These are phyloP conservation scores for Tricholoma sp. DNA, from an alignment of 768 basidiomycete genomes.

Conservation along the genomic window DNA sequence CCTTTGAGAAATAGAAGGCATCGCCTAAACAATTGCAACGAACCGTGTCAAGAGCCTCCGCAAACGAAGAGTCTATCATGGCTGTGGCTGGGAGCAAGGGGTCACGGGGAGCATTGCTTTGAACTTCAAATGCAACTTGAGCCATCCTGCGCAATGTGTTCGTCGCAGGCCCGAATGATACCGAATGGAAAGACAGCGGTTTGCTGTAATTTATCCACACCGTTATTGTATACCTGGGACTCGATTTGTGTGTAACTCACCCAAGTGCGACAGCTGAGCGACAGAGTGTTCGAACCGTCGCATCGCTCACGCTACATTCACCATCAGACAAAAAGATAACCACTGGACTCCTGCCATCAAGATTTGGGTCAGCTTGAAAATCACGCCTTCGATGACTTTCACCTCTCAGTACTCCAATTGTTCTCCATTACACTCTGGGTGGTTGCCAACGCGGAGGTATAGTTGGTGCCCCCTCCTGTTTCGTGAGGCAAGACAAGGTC, in stretches of 20 bases:
- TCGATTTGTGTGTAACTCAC: slow-evolving; percentile 20
- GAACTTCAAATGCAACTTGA: slow-evolving; percentile 42
- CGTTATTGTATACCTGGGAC: background rate
- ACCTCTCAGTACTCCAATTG: slow-evolving; percentile 51
- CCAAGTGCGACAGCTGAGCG: slow-evolving; percentile 39
- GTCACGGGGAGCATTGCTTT: slow-evolving; percentile 39
- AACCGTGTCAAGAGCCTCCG: slow-evolving; percentile 48
- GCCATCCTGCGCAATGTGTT: slow-evolving; percentile 42
- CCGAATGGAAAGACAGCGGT: slow-evolving; percentile 51
- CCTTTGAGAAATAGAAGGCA: background rate
- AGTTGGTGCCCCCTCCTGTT: slow-evolving; percentile 38
- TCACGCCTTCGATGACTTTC: background rate
- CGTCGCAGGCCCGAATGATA: slow-evolving; percentile 44
- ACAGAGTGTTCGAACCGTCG: slow-evolving; percentile 34
- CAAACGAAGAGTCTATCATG: slow-evolving; percentile 40
- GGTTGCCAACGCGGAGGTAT: slow-evolving; percentile 30
- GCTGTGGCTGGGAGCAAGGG: slow-evolving; percentile 26
- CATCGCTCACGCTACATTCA: slow-evolving; percentile 35
- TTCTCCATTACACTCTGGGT: slow-evolving; percentile 35
- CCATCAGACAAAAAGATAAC: slow-evolving; percentile 57
- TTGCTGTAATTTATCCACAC: slow-evolving; percentile 29
- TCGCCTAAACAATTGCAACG: slow-evolving; percentile 8
- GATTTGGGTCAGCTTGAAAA: background rate
- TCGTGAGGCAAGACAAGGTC: slow-evolving; percentile 26
- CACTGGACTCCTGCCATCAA: slow-evolving; percentile 35